phyloP scores from a whole-genome alignment of 2,329 filamentous ascomycete genomes.

The Eutypella sp. region DNA sequence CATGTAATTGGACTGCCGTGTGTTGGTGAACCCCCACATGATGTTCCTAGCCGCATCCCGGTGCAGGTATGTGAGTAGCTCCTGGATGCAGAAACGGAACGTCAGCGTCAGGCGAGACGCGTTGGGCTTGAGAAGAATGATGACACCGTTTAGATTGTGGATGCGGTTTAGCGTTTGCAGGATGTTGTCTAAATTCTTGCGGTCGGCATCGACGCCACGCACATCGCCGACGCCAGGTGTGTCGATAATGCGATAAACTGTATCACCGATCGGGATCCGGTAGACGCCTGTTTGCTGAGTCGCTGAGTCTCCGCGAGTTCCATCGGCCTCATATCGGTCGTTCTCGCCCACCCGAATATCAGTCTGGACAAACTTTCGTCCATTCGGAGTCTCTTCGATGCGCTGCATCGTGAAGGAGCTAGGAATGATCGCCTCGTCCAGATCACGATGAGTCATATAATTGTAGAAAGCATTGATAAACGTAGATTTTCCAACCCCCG shows the following conservation, averaged over 20 bases:
- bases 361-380: conserved; percentile 20
- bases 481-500: conserved; percentile 44
- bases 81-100: conserved; percentile 36
- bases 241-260: conserved; percentile 33
- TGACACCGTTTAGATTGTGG: conserved; percentile 33
- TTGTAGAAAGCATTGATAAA: conserved; percentile 46
- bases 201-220: conserved; percentile 30
- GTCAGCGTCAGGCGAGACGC: conserved; percentile 29
- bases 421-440: conserved; percentile 38
- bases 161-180: conserved; percentile 28
- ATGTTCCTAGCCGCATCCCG: conserved; percentile 33
- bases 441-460: conserved; percentile 32
- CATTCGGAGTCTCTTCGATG: conserved; percentile 18
- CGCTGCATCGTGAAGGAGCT: conserved; percentile 33
- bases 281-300: conserved; percentile 33
- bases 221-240: conserved; percentile 39
- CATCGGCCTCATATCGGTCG: conserved; percentile 27
- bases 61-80: conserved; percentile 35
- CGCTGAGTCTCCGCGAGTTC: conserved; percentile 28
- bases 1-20: conserved; percentile 34
- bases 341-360: conserved; percentile 25
- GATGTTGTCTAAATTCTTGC: conserved; percentile 35
- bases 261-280: conserved; percentile 21
- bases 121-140: conserved; percentile 39
- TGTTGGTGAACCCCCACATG: conserved; percentile 39